Evolutionary conservation across 2,329 filamentous ascomycete genomes (phyloP).

Genomic region (Claviceps quebecensis): DNA sequence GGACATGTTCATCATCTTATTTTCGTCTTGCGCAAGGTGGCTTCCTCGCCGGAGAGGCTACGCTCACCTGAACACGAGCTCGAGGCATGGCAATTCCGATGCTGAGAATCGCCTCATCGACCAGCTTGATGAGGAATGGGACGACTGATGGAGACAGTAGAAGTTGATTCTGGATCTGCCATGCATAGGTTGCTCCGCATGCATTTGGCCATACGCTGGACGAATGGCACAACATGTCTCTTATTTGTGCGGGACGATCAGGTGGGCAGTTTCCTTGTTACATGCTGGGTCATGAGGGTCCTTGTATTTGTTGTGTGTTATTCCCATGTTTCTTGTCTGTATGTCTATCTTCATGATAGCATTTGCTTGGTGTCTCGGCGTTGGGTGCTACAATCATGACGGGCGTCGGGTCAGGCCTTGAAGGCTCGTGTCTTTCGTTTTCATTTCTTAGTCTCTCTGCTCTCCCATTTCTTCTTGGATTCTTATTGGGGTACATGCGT

Average conservation of each 20-base stretch:
- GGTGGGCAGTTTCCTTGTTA: neutral
- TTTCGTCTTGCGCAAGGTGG: conserved; percentile 54
- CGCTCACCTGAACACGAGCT: conserved; percentile 43
- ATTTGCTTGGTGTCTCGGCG: neutral
- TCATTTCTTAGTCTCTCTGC: too few species aligned
- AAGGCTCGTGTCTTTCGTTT: neutral
- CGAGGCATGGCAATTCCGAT: conserved; percentile 43
- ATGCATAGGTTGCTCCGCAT: neutral
- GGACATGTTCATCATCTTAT: conserved; percentile 54
- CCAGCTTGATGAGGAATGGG: conserved; percentile 94
- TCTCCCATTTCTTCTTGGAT: neutral
- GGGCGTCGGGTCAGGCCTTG: neutral
- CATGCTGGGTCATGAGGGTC: neutral
- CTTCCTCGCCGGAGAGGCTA: conserved; percentile 55
- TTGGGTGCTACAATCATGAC: neutral
- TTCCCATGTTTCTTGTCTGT: neutral
- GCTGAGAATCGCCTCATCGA: conserved; percentile 92
- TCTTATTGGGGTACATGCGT: too few species aligned
- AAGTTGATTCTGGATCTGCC: neutral
- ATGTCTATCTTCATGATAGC: neutral
- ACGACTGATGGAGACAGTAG: conserved; percentile 39
- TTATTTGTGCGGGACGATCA: too few species aligned
- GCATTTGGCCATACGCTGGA: too few species aligned
- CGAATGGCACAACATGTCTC: too few species aligned
- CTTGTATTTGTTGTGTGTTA: neutral